These are phyloP conservation scores for Akanthomyces muscarius DNA, from an alignment of 2,329 filamentous ascomycete species.

Conservation along the genomic window DNA sequence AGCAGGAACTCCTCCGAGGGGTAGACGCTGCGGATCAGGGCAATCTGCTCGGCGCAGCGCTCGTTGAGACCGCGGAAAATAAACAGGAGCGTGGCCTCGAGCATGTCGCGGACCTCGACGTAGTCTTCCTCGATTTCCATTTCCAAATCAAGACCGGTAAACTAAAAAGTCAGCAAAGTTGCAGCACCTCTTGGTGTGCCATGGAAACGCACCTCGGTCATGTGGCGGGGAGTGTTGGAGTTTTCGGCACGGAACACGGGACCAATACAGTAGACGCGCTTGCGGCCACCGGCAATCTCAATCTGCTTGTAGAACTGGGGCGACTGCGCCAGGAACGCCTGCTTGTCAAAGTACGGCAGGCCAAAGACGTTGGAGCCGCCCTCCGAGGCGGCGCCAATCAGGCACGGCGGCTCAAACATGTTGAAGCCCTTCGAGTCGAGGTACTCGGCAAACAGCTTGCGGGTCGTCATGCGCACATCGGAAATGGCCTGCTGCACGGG, in stretches of 20 bases:
- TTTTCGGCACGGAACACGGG: slow-evolving; percentile 85
- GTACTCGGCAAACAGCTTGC: slow-evolving; percentile 72
- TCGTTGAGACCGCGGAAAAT: slow-evolving; percentile 71
- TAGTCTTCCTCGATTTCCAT: slow-evolving; percentile 83
- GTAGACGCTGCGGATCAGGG: slow-evolving; percentile 68
- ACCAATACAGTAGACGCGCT: slow-evolving; percentile 73
- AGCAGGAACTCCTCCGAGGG: slow-evolving; percentile 74
- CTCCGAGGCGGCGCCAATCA: slow-evolving; percentile 87
- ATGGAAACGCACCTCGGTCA: slow-evolving; percentile 60
- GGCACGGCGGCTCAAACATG: slow-evolving; percentile 82
- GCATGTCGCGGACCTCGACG: slow-evolving; percentile 66
- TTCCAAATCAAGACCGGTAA: slow-evolving; percentile 83
- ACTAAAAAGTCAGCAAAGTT: slow-evolving; percentile 38
- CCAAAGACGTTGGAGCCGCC: slow-evolving; percentile 90
- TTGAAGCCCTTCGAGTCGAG: slow-evolving; percentile 71
- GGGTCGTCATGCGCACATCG: slow-evolving; percentile 50
- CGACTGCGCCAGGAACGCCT: slow-evolving; percentile 74
- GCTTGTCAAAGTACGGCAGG: slow-evolving; percentile 82
- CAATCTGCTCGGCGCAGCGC: slow-evolving; percentile 67
- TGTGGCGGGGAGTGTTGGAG: slow-evolving; percentile 76
- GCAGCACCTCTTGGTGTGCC: neutral
- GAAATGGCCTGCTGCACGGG: slow-evolving; percentile 84
- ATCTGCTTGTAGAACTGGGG: slow-evolving; percentile 88
- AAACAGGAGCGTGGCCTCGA: slow-evolving; percentile 70
- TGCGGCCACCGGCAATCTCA: slow-evolving; percentile 73